Evolutionary conservation across 2,329 filamentous ascomycete genomes (phyloP), one percentile per base, ranked within the genome.

Genomic region (Arthrobotrys conoides): DNA sequence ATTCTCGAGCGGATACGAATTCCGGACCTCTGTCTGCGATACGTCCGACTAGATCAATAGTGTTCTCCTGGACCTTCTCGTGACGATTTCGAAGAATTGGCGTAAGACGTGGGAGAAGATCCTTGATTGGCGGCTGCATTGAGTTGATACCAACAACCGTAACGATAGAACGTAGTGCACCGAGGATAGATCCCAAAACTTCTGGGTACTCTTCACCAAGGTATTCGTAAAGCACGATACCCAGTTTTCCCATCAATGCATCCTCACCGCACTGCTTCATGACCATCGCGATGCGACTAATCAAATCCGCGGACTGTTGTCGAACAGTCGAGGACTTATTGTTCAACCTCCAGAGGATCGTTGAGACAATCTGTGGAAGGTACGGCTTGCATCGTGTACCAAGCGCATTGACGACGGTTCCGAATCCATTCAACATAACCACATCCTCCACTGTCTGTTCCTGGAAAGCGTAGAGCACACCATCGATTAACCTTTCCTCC

Each of bases 251-350:
- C 91, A 99, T 96, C 66, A 98, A 88, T 0, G 92, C 92, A 84
- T 99, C 96, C 84, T 99, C 95, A 64, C 94, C 94, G 83, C 96
- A 99, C 85, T 98, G 94, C 86, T 96, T 96, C 94, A 99, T 98
- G 64, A 98, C 95, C 88, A 97, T 95, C 4, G 96, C 96, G 82
- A 99, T 97, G 22, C 96, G 93, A 8, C 94, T 97, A 81, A 99
- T 96, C 55, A 99, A 89, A 84, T 99, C 96, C 4, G 96, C 96
- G 1, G 96, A 94, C 85, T 99, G 96, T 84, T 99, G 96, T 81
- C 96, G 92, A 44, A 99, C 96, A 0, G 95, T 97, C 6, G 96
- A 92, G 3, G 93, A 96, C 86, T 98, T 98, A 88, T 99, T 97
- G 89, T 98, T 98, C 77, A 99, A 87, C 33, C 96, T 90, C 92